Evolutionary conservation across 1,284 basidiomycete species (phyloP).

Genomic region (Takashimella koratensis): DNA sequence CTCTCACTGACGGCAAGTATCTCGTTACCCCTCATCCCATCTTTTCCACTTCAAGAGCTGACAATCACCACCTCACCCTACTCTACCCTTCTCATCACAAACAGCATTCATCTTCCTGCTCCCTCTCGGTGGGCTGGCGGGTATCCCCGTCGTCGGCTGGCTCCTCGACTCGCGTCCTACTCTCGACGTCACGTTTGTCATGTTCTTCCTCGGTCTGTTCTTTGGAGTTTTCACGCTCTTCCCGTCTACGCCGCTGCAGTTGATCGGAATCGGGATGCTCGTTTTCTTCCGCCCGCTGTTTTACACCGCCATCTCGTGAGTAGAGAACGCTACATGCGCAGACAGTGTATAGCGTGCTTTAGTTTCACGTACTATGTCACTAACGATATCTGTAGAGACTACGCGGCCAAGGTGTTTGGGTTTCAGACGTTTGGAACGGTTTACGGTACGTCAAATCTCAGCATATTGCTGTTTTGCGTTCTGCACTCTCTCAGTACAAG

Average conservation of each 20-base stretch:
- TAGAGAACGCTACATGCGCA: too few relatives aligned
- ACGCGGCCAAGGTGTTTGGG: slow-evolving; percentile 38
- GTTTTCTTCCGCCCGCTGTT: slow-evolving; percentile 44
- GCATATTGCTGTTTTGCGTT: neutral
- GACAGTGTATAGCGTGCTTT: too few relatives aligned
- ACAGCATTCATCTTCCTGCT: slow-evolving; percentile 47
- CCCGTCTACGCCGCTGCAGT: slow-evolving; percentile 26
- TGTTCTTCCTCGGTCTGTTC: slow-evolving; percentile 34
- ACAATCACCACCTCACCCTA: too few relatives aligned
- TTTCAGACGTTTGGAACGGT: slow-evolving; percentile 44
- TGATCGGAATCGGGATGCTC: slow-evolving; percentile 42
- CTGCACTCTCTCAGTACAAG: neutral
- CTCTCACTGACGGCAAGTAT: slow-evolving; percentile 32
- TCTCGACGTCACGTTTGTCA: slow-evolving; percentile 33
- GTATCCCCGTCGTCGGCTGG: slow-evolving; percentile 14
- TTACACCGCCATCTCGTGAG: slow-evolving; percentile 40
- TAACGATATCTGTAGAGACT: slow-evolving; percentile 20
- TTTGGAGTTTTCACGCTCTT: slow-evolving; percentile 42
- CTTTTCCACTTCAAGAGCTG: too few relatives aligned
- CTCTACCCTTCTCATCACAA: neutral
- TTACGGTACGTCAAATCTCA: slow-evolving; percentile 17
- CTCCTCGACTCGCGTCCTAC: slow-evolving; percentile 42
- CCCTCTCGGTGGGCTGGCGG: slow-evolving; percentile 45
- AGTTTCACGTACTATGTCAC: neutral
- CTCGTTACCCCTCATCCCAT: neutral